Base-by-base conservation (phyloP, 2,329 filamentous ascomycete genomes). In the Penicillium capsulatum region DNA sequence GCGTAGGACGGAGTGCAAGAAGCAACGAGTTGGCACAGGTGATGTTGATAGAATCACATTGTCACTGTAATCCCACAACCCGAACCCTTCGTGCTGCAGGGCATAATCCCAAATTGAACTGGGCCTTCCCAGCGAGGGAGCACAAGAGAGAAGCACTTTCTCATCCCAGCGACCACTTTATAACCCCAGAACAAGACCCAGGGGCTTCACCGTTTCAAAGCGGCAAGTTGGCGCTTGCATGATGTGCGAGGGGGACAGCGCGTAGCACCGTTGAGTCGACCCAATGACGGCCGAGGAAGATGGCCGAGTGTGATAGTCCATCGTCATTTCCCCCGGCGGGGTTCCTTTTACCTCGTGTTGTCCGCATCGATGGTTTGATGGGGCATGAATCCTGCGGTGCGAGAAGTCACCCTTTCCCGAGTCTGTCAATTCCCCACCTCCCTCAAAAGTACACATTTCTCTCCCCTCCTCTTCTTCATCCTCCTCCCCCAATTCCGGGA, bases 191-290 rank as follows among this genome's bases (percentile, higher is more conserved):
- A 16, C 16, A 11, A 14, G 26, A 11, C 11, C 26, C 13, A 11
- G 6, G 26, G 10, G n/a, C n/a, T 11, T 28, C 6, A 11, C 4
- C 5, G 9, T 28, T 28, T 14, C 9, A 28, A 14, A 14, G 5
- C 6, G 26, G n/a, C 10, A 35, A n/a, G 38, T 14, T 31, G 27
- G 38, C 38, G 38, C 38, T 40, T 31, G 26, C 13, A 7, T 28
- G 5, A n/a, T 35, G 38, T 40, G 38, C 31, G 38, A 40, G 38
- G 22, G 32, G 14, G 19, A 20, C 30, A 40, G 38, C 38, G 38
- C 38, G 35, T 40, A 40, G 20, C 5, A n/a, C 11, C 17, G 27
- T 14, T n/a, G 11, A 28, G 6, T 14, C 26, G 26, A 14, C n/a
- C 38, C 38, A 40, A 40, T 40, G 13, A 31, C 26, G 10, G n/a